A percentile compares a stretch with the other conserved stretches of the same genome.
These are phyloP conservation scores for Cyberlindnera mrakii DNA, from an alignment of 805 yeast species.

Conservation along the genomic window DNA sequence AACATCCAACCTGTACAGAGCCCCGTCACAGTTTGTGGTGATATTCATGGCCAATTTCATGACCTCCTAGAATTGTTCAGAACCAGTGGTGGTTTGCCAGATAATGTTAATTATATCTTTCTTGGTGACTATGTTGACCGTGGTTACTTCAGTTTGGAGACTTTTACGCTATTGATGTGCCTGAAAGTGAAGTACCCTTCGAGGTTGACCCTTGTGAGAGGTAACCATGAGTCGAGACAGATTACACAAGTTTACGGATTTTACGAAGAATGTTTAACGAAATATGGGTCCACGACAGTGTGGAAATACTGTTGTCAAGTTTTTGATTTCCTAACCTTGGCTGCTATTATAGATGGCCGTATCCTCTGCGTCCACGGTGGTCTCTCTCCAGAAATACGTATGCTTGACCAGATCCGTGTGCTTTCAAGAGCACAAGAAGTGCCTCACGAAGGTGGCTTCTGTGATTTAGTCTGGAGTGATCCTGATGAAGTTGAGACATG, in stretches of 20 bases:
- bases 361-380: constrained; percentile 97
- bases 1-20: constrained; percentile 90
- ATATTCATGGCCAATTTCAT: constrained; percentile 97
- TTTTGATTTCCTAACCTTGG: constrained; percentile 86
- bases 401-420: constrained; percentile 94
- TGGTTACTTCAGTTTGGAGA: constrained; percentile 93
- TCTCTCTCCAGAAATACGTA: constrained; percentile 91
- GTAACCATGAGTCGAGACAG: constrained; percentile 96
- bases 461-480: constrained; percentile 96
- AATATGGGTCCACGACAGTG: constrained; percentile 79
- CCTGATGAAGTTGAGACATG: constrained; percentile 97
- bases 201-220: constrained; percentile 84
- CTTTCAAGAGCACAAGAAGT: constrained; percentile 95
- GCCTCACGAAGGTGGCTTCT: constrained; percentile 98
- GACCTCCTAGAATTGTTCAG: constrained; percentile 86
- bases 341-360: constrained; percentile 94
- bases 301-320: constrained; percentile 98
- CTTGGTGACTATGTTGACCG: constrained; percentile 96
- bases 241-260: constrained; percentile 99
- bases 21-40: constrained; percentile 96
- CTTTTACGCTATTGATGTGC: constrained; percentile 90
- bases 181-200: constrained; percentile 83
- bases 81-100: constrained; percentile 86
- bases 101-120: constrained; percentile 74
- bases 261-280: constrained; percentile 90